Evolutionary conservation across 306 rosid genomes (phyloP).

Genomic region (Citrullus mucosospermus): DNA sequence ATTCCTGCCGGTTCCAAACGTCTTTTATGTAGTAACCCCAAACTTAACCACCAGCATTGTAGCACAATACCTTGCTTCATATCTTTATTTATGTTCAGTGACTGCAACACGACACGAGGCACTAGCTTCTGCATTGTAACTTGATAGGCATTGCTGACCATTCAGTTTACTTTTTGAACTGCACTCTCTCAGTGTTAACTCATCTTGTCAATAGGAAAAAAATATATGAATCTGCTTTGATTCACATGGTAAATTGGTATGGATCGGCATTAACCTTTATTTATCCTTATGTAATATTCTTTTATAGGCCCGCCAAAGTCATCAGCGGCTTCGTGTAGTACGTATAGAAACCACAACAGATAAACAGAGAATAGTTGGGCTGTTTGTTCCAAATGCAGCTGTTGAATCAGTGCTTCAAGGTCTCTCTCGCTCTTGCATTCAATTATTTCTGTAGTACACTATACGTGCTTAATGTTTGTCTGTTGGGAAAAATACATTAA

Average conservation of each 20-base stretch:
- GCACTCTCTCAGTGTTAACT: no score
- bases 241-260: no score
- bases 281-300: not conserved
- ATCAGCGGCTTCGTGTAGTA: slow-evolving; percentile 86
- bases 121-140: no score
- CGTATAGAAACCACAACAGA: slow-evolving; percentile 80
- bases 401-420: slow-evolving; percentile 95
- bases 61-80: no score
- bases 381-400: slow-evolving; percentile 86
- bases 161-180: no score
- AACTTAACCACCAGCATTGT: not conserved
- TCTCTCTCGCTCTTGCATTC: slow-evolving; percentile 16
- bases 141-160: no score
- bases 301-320: slow-evolving; percentile 72
- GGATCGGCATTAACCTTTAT: not conserved
- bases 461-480: not conserved
- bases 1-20: not conserved
- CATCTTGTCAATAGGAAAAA: no score
- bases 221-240: no score
- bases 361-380: slow-evolving; percentile 74
- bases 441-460: not conserved
- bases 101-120: not conserved
- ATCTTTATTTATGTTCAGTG: not conserved
- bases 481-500: not conserved
- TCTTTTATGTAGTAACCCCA: not conserved